Base-by-base conservation (phyloP, 352 stramenopile genomes). In the Phytophthora sp. region DNA sequence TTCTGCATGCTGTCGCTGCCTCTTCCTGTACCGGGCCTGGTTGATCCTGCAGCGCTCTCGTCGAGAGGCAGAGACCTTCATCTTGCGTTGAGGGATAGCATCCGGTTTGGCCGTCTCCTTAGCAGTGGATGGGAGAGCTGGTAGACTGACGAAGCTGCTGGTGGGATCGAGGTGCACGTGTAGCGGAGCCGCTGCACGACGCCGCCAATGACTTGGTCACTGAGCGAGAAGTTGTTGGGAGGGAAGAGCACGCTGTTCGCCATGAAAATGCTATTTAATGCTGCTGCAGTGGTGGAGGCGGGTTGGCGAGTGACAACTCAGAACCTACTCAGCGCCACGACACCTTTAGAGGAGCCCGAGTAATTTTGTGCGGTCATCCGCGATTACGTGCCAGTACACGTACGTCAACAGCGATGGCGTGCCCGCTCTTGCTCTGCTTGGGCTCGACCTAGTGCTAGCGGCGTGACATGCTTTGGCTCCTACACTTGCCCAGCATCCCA, bases 31-130 rank as follows among this genome's bases (percentile, higher is more conserved):
- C 15, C 43, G 9, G 4, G 54, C 43, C 30, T 63, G 43, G 32
- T 63, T 55, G 32, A 63, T 55, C 11, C 54, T 30, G 11, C 54
- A 54, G 1, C 43, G 54, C 18, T 62, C 54, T 18, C 41, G 54
- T 20, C 35, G 43, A 39, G 43, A 32, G 6, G 35, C 35, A 2
- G 49, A 44, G 13, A 44, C 15, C 46, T 32, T 43, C 31, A 41
- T 48, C 32, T 45, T 57, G 32, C 15, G 23, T 45, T 9, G 26
- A 18, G n/a, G 24, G 11, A 17, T 32, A 12, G 5, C 18, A 30
- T 12, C 1, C 13, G 38, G 20, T 30, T 45, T 2, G 2, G 11
- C 12, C 28, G 13, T 42, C 12, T 44, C 10, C 17, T n/a, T n/a
- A n/a, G n/a, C n/a, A n/a, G n/a, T n/a, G n/a, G n/a, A n/a, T n/a